phyloP scores from a whole-genome alignment of 495 filamentous ascomycete genomes.

The Talaromyces nanjingensis region DNA sequence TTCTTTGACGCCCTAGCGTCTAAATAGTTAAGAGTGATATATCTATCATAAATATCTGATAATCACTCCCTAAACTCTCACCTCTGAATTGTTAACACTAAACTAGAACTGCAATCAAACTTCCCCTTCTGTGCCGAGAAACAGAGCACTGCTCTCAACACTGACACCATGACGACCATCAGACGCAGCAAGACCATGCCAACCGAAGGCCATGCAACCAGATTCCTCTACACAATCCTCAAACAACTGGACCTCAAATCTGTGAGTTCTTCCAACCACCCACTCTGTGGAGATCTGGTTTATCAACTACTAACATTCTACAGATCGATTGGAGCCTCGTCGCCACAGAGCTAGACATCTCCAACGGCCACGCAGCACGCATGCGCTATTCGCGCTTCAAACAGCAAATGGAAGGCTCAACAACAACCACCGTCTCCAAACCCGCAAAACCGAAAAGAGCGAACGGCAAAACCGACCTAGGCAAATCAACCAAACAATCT shows the following conservation, averaged over 20 bases:
- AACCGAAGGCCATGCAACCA: conserved; percentile 38
- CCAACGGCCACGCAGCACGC: conserved; percentile 73
- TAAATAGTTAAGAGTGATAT: not conserved
- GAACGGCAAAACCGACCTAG: conserved; percentile 13
- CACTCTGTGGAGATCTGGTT: not conserved
- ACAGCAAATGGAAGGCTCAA: conserved; percentile 48
- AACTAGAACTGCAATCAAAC: not conserved
- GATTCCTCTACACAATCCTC: conserved; percentile 70
- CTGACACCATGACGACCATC: conserved; percentile 1
- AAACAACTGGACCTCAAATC: conserved; percentile 68
- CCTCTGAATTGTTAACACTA: not conserved
- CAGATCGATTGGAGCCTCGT: conserved; percentile 73
- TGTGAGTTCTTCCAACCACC: conserved; percentile 36
- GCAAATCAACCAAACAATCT: conserved; percentile 10
- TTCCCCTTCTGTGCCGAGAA: not conserved
- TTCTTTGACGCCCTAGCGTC: not conserved
- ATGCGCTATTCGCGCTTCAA: conserved; percentile 73
- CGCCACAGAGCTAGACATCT: conserved; percentile 54
- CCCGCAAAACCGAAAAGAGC: conserved; percentile 18
- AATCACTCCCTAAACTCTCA: not conserved
- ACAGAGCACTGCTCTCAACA: not conserved
- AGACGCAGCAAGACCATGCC: conserved; percentile 40
- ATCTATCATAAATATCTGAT: not conserved
- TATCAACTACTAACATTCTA: conserved; percentile 2
- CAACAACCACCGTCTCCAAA: conserved; percentile 17